Conservation (phyloP, 192 early-diverging fungal genomes). For the Backusella australiensis region DNA sequence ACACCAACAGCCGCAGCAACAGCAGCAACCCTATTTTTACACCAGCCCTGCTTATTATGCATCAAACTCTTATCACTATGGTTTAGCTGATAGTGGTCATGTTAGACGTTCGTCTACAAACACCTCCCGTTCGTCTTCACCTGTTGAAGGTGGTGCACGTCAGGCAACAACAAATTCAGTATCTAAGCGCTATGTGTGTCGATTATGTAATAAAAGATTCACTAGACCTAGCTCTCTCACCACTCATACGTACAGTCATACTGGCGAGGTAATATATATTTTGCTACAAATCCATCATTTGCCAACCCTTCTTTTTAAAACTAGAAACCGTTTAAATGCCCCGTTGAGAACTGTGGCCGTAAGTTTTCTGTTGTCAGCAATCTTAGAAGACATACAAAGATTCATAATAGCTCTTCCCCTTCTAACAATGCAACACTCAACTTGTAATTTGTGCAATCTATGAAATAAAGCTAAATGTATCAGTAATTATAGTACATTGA, state of each 20-base stretch:
- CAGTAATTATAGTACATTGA: too few species aligned
- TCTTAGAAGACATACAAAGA: slow-evolving; percentile 13
- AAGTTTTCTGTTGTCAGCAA: slow-evolving; percentile 15
- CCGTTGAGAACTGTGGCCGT: slow-evolving; percentile 7
- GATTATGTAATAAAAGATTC: slow-evolving; percentile 26
- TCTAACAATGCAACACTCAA: too few species aligned
- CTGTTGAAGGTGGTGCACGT: not conserved
- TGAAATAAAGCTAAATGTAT: too few species aligned
- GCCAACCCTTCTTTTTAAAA: not conserved
- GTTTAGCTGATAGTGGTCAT: not conserved
- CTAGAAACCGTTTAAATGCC: slow-evolving; percentile 4
- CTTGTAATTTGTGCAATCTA: too few species aligned
- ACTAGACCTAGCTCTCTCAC: slow-evolving; percentile 26
- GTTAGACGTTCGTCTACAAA: not conserved
- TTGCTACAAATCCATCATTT: not conserved
- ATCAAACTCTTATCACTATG: not conserved
- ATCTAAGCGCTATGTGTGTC: slow-evolving; percentile 29
- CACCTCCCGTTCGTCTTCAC: not conserved
- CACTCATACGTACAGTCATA: slow-evolving; percentile 33
- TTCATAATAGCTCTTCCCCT: not conserved
- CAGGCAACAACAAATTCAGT: not conserved
- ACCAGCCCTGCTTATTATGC: not conserved
- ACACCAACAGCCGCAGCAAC: not conserved
- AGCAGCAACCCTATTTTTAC: not conserved
- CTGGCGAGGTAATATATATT: slow-evolving; percentile 23